These are phyloP conservation scores for Fusarium metavorans DNA, from an alignment of 2,329 filamentous ascomycete species.

Conservation along the genomic window DNA sequence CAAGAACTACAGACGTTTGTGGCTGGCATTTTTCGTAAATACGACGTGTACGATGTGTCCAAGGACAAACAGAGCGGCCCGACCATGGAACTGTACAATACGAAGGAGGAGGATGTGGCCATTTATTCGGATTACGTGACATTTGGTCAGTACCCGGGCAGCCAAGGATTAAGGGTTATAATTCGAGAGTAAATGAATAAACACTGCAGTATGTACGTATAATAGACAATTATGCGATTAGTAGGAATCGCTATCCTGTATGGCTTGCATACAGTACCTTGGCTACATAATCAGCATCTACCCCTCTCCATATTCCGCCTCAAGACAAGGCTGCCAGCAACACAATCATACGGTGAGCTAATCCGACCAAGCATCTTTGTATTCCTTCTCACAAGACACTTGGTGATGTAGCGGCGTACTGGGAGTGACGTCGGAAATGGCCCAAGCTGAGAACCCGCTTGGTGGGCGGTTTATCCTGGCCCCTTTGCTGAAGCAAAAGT, in stretches of 20 bases:
- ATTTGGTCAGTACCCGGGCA: conserved; percentile 15
- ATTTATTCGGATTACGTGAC: conserved; percentile 33
- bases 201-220: no score
- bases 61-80: conserved; percentile 12
- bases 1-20: conserved; percentile 34
- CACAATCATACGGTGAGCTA: no score
- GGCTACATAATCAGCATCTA: neutral
- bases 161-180: conserved; percentile 20
- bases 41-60: conserved; percentile 22
- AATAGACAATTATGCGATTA: no score
- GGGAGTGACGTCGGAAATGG: no score
- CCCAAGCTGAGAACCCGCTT: no score
- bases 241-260: no score
- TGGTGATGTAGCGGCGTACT: no score
- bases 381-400: no score
- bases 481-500: neutral
- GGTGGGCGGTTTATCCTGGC: neutral
- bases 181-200: conserved; percentile 5
- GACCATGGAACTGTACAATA: conserved; percentile 34
- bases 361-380: no score
- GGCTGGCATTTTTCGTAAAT: conserved; percentile 36
- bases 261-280: no score
- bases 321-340: no score
- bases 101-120: conserved; percentile 22
- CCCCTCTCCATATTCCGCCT: neutral